These are phyloP conservation scores for Holtermannia corniformis DNA, from an alignment of 768 basidiomycete species.

Conservation along the genomic window DNA sequence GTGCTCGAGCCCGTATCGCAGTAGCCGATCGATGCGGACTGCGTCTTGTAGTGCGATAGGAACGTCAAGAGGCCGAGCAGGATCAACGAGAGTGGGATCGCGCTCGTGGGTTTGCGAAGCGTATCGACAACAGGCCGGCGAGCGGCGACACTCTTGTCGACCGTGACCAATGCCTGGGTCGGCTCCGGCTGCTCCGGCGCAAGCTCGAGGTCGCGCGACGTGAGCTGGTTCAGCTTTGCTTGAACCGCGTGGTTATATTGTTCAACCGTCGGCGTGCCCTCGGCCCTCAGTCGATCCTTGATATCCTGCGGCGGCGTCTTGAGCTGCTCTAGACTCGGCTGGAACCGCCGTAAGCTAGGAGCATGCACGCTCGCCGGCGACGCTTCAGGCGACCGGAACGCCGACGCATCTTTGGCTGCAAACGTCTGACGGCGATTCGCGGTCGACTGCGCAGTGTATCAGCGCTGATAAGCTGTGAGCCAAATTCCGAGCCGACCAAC, in stretches of 20 bases:
- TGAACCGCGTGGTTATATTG: conserved; percentile 23
- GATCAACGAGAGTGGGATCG: conserved; percentile 23
- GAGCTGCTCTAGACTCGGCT: conserved; percentile 24
- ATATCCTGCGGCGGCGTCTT: conserved; percentile 24
- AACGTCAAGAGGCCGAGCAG: conserved; percentile 23
- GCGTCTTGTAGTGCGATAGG: conserved; percentile 23
- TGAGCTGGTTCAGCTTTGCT: conserved; percentile 19
- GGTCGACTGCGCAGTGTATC: no score
- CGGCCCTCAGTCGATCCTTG: conserved; percentile 9
- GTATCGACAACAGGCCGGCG: conserved; percentile 6
- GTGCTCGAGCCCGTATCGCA: conserved; percentile 37
- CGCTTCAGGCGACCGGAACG: not conserved
- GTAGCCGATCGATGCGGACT: conserved; percentile 37
- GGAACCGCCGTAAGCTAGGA: conserved; percentile 14
- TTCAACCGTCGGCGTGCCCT: conserved; percentile 14
- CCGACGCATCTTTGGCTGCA: not conserved
- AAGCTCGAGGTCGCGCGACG: conserved; percentile 6
- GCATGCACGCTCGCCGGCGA: not conserved
- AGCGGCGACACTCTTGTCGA: conserved; percentile 10
- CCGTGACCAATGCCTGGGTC: conserved; percentile 8
- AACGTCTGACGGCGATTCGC: not conserved
- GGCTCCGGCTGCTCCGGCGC: conserved; percentile 5
- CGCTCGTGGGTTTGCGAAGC: conserved; percentile 2
- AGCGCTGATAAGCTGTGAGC: conserved; percentile 3
- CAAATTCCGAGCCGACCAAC: conserved; percentile 24